Evolutionary conservation across 495 filamentous ascomycete species (phyloP), one percentile per base, ranked within the genome.

Genomic region (Rostrohypoxylon terebratum): DNA sequence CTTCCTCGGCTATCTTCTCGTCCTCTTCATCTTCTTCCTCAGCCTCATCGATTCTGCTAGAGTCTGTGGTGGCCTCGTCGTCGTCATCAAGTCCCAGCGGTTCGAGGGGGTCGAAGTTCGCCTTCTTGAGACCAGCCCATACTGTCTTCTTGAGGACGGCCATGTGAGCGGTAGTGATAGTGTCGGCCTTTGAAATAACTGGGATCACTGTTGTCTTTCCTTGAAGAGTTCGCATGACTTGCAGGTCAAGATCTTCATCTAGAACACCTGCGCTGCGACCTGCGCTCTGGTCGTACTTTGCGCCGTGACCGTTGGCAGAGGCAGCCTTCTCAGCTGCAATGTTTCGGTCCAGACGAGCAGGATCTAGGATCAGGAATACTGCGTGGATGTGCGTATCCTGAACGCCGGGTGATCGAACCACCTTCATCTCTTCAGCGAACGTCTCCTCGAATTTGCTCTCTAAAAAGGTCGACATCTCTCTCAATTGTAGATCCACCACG

Each of bases 391-490:
- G 96, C 48, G 95, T 97, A 84, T 99, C 96, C 73, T 92, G 92
- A 75, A 92, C 92, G 68, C 94, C 96, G 18, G 96, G 94, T 59
- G 94, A 93, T 71, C 96, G 91, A 54, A 97, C 83, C 38, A 99
- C 94, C 84, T 97, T 98, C 87, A 96, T 97, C 85, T 99, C 96
- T 82, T 99, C 96, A 36, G 89, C 90, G 78, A 98, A 94, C 0
- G 96, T 98, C 77, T 99, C 96, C 79, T 98, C 94, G 69, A 99
- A 99, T 79, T 98, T 99, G 80, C 91, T 94, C 83, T 99, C 96
- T 60, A 99, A 83, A 84, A 99, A 99, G 11, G 90, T 87, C 25
- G 92, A 90, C 80, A 97, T 94, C 69, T 94, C 93, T 59, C 94
- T 91, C 65, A 99, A 83, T 81, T 99, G 96, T 57, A 98, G 84